Evolutionary conservation across 192 early-diverging fungal genomes (phyloP).

Genomic region (Backusella australiensis): DNA sequence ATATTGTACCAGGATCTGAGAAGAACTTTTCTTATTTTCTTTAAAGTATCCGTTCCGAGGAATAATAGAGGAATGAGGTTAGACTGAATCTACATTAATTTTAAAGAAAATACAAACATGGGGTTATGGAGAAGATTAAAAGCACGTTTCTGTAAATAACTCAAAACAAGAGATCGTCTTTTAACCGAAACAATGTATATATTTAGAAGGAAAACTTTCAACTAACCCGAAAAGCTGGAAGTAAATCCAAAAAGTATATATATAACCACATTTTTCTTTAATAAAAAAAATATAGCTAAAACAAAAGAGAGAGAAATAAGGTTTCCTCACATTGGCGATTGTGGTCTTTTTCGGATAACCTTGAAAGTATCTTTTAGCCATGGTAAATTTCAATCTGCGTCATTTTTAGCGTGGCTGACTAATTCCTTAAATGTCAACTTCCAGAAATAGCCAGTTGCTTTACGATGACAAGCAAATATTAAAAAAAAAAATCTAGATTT

Average conservation of each 20-base stretch:
- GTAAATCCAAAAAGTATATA: not conserved
- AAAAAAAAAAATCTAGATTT: no score
- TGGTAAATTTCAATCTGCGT: no score
- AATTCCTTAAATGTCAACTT: no score
- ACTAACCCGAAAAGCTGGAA: not conserved
- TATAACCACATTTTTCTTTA: not conserved
- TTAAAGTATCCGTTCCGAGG: not conserved
- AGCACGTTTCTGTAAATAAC: not conserved
- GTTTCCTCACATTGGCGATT: no score
- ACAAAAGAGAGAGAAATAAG: not conserved
- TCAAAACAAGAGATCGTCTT: not conserved
- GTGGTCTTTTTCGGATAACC: no score
- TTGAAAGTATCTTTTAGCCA: no score
- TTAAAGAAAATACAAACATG: not conserved
- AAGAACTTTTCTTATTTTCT: not conserved
- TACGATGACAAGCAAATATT: no score
- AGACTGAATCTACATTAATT: not conserved
- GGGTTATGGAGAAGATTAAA: not conserved
- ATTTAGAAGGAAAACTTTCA: not conserved
- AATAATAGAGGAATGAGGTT: not conserved
- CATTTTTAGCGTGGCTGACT: no score
- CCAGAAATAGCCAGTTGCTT: no score
- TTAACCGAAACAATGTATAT: not conserved
- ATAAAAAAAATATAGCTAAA: not conserved
- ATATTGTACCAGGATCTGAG: not conserved